Conservation (phyloP, 2,329 filamentous ascomycete genomes). For the Harringtonia aguacate region DNA sequence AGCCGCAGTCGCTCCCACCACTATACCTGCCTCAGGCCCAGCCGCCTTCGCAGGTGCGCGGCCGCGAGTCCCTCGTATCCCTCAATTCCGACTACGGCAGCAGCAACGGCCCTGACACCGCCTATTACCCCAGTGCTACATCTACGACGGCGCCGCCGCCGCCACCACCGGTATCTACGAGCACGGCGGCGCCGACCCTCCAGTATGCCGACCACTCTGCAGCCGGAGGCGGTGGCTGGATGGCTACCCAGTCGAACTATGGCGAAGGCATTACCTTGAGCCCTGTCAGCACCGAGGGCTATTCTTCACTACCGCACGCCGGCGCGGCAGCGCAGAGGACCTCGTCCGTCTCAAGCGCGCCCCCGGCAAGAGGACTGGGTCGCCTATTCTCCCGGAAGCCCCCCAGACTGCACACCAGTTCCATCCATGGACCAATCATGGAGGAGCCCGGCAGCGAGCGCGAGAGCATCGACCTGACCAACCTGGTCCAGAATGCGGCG, state of each 20-base stretch:
- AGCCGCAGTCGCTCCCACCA: background rate
- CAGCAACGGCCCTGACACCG: background rate
- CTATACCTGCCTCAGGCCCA: background rate
- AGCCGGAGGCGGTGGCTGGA: background rate
- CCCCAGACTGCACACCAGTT: conserved; percentile 6
- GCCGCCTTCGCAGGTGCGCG: conserved; percentile 13
- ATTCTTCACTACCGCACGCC: too few species aligned
- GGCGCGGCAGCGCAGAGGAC: background rate
- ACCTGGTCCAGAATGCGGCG: conserved; percentile 27
- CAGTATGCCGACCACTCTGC: background rate
- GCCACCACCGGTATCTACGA: too few species aligned
- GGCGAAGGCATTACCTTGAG: background rate
- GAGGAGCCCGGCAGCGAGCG: conserved; percentile 27
- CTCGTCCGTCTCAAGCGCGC: too few species aligned
- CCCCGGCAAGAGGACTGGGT: background rate
- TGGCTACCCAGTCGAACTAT: background rate
- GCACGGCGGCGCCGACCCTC: background rate
- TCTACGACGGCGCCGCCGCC: background rate
- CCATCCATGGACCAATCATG: conserved; percentile 18
- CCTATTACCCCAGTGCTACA: background rate
- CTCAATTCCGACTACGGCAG: conserved; percentile 19
- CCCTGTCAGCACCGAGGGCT: background rate
- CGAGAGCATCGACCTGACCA: conserved; percentile 22
- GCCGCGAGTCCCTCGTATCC: conserved; percentile 28
- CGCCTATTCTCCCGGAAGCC: conserved; percentile 5